Base-by-base conservation (phyloP, 495 filamentous ascomycete genomes). In the Echria macrotheca region DNA sequence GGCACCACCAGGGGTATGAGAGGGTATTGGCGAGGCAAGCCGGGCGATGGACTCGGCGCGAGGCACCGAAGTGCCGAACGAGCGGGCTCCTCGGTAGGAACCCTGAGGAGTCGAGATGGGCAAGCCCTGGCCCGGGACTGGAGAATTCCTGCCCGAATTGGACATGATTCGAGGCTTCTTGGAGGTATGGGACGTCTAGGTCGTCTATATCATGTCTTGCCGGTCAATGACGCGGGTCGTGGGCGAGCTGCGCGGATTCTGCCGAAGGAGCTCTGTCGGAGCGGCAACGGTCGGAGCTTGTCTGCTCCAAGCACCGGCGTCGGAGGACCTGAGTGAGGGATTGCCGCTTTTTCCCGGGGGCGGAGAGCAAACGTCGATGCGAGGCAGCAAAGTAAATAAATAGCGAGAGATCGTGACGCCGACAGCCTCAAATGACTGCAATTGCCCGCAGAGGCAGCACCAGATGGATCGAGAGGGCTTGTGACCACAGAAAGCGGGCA, bases 11-110 rank as follows among this genome's bases (percentile, higher is more conserved):
- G 21, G 81, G 80, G 23, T 78, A 77, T 5, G 35, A 14, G 35
- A 38, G 24, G 46, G 46, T 6, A 86, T 67, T 4, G 86, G 85
- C 1, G 85, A 86, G 19, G 83, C 83, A 17, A 91, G 71, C 49
- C 86, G 79, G 25, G 86, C 86, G 46, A 78, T 89, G 4, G 83
- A 83, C 38, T 80, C 75, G 31, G 80, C 80, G 67, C 86, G 75
- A 48, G 70, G 71, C 11, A 73, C 64, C n/a, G 77, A 73, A 24
- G 64, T 64, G 19, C 59, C 64, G 24, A 65, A 69, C 5, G 60
- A 63, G 0, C 69, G 67, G 40, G 68, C 61, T n/a, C n/a, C n/a
- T 48, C 70, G 68, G 41, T 60, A 51, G 2, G 75, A 77, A 39
- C 69, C 63, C 5, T 75, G 72, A 21, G 78, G 75, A 9, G 70